Base-by-base conservation (phyloP, 108 stramenopile species). In the Cyclostephanos invisitatus region DNA sequence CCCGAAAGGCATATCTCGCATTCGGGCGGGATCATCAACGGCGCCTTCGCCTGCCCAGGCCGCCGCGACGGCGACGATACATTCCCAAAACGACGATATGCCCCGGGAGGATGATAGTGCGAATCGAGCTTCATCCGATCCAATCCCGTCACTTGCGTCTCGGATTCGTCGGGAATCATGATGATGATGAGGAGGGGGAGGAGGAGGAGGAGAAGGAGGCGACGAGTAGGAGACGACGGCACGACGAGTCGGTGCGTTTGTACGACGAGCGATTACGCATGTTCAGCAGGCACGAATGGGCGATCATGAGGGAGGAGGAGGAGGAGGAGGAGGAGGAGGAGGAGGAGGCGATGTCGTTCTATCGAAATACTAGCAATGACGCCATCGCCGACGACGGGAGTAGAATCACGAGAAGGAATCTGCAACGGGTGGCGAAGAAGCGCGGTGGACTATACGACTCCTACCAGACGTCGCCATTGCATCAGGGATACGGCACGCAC, bases 401-500 rank as follows among this genome's bases (percentile, higher is more conserved):
- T 37, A 61, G 18, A 12, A 53, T 44, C 29, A 38, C 61, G 32
- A 40, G 65, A 61, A 18, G 65, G 73, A 9, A 42, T 46, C 12
- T 67, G 1, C 44, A 46, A 15, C 44, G 53, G 0, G 25, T 54
- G 53, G 9, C 53, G 25, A 54, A 58, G 32, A 64, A 68, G 37
- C 68, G 68, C 28, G 68, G 75, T 27, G 68, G 75, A 3, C 21
- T 76, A 14, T 76, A 68, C 62, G 69, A 76, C 51, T 61, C 75
- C 32, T 69, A 76, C 42, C 75, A 69, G 56, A 84, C 81, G 7
- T 72, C 84, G 35, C 89, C 91, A 3, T 50, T 92, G 49, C 77
- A 67, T 62, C 83, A 84, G 51, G 91, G 89, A 0, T 96, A 94
- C 75, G 97, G 97, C 25, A 98, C 97, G 10, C 97, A 98, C 71